Evolutionary conservation across 345 rosid species (phyloP).

Genomic region (Bruguiera sexangula): DNA sequence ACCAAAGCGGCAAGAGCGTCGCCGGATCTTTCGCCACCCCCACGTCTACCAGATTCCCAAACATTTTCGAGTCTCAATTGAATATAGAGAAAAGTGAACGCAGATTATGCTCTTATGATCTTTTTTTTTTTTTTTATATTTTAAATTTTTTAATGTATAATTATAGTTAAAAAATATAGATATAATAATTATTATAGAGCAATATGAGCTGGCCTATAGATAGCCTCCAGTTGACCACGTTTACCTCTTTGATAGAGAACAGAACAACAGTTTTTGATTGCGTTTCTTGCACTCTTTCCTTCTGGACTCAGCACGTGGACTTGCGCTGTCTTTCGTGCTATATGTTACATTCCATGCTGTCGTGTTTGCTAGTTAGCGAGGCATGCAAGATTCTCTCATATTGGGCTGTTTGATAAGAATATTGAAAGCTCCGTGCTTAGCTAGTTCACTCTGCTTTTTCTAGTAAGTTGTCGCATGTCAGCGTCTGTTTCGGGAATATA

Average conservation of each 20-base stretch:
- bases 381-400: background rate
- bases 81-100: background rate
- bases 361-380: slow-evolving; percentile 10
- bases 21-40: slow-evolving; percentile 40
- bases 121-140: no score
- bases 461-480: slow-evolving; percentile 2
- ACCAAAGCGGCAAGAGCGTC: slow-evolving; percentile 32
- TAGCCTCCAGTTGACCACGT: no score
- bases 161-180: no score
- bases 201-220: no score
- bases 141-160: no score
- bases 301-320: slow-evolving; percentile 27
- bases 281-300: slow-evolving; percentile 33
- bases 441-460: background rate
- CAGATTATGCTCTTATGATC: no score
- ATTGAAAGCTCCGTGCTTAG: background rate
- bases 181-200: no score
- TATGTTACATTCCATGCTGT: slow-evolving; percentile 30
- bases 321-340: background rate
- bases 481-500: background rate
- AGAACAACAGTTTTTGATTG: slow-evolving; percentile 8
- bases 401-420: no score
- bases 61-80: background rate
- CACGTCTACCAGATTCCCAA: slow-evolving; percentile 43
- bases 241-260: background rate